phyloP scores from a whole-genome alignment of 2,329 filamentous ascomycete genomes.

The Sporothrix pseudoabietina region DNA sequence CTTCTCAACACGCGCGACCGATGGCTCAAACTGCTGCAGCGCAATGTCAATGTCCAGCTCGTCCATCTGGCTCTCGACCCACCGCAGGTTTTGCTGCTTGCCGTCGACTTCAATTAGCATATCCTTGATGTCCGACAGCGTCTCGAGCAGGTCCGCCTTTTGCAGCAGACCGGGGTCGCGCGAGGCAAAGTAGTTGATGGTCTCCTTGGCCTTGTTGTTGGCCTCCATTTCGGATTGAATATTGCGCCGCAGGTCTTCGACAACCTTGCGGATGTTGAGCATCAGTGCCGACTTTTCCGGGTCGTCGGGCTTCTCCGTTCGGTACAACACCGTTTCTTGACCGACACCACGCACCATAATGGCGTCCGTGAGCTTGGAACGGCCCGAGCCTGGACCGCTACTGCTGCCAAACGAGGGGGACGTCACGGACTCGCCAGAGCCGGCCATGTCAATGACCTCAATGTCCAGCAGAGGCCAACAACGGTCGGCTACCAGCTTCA shows the following conservation, averaged over 20 bases:
- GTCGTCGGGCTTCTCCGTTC: slow-evolving; percentile 78
- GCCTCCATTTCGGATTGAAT: slow-evolving; percentile 85
- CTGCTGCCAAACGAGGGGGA: slow-evolving; percentile 35
- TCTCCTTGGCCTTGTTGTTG: slow-evolving; percentile 79
- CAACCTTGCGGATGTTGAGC: slow-evolving; percentile 86
- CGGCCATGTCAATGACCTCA: slow-evolving; percentile 85
- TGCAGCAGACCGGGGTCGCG: slow-evolving; percentile 75
- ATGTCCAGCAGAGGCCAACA: slow-evolving; percentile 95
- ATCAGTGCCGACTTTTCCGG: slow-evolving; percentile 79
- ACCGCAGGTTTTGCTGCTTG: slow-evolving; percentile 92
- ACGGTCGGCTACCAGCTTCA: slow-evolving; percentile 86
- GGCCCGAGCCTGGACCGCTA: slow-evolving; percentile 40
- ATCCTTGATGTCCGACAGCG: slow-evolving; percentile 75
- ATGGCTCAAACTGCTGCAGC: slow-evolving; percentile 81
- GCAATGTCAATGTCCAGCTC: slow-evolving; percentile 96
- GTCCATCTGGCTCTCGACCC: slow-evolving; percentile 94
- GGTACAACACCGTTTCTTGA: slow-evolving; percentile 90
- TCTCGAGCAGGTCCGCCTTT: slow-evolving; percentile 78
- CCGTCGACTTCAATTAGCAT: slow-evolving; percentile 95
- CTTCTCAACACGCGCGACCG: slow-evolving; percentile 82
- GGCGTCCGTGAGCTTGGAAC: slow-evolving; percentile 74
- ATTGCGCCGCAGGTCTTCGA: slow-evolving; percentile 86
- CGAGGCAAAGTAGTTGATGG: slow-evolving; percentile 81
- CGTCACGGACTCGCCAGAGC: slow-evolving; percentile 58
- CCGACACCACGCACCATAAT: slow-evolving; percentile 87